phyloP scores from a whole-genome alignment of 2,329 filamentous ascomycete genomes.

The Dothiorella sarmentorum region DNA sequence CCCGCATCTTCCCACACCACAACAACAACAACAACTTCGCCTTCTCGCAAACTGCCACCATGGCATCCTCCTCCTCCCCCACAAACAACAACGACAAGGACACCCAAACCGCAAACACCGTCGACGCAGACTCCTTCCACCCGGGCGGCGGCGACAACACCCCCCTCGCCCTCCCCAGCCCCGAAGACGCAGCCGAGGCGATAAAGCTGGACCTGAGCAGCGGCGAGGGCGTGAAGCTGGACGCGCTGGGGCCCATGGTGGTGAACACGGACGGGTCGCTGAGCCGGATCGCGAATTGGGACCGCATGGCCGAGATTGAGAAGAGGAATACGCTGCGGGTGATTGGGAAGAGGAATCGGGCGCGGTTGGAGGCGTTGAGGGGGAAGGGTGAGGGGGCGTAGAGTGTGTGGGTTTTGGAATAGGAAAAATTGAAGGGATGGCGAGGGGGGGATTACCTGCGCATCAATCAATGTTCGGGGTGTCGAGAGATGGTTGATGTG shows the following conservation, averaged over 20 bases:
- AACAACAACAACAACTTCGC: too few relatives aligned
- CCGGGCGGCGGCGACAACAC: neutral
- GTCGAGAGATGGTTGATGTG: too few relatives aligned
- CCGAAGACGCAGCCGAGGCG: slow-evolving; percentile 27
- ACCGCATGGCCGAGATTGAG: slow-evolving; percentile 66
- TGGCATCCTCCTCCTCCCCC: neutral
- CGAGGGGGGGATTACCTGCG: too few relatives aligned
- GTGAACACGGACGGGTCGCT: slow-evolving; percentile 70
- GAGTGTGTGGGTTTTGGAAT: too few relatives aligned
- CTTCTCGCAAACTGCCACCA: neutral
- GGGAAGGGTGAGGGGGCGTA: slow-evolving; percentile 23
- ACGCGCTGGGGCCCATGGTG: slow-evolving; percentile 69
- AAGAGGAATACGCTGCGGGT: slow-evolving; percentile 63
- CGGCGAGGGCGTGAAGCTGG: slow-evolving; percentile 52
- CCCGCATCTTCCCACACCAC: neutral
- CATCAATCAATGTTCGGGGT: too few relatives aligned
- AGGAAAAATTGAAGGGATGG: too few relatives aligned
- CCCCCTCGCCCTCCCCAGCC: slow-evolving; percentile 18
- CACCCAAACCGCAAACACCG: neutral
- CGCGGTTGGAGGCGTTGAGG: slow-evolving; percentile 56
- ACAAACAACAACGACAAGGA: neutral
- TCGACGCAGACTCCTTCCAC: slow-evolving; percentile 13
- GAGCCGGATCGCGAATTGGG: slow-evolving; percentile 70
- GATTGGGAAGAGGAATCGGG: slow-evolving; percentile 65
- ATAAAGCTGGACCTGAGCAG: slow-evolving; percentile 33